A percentile compares a stretch with the other conserved stretches of the same genome.
phyloP scores from a whole-genome alignment of 202 grass and related monocot species.

The Tripidium arundinaceum region DNA sequence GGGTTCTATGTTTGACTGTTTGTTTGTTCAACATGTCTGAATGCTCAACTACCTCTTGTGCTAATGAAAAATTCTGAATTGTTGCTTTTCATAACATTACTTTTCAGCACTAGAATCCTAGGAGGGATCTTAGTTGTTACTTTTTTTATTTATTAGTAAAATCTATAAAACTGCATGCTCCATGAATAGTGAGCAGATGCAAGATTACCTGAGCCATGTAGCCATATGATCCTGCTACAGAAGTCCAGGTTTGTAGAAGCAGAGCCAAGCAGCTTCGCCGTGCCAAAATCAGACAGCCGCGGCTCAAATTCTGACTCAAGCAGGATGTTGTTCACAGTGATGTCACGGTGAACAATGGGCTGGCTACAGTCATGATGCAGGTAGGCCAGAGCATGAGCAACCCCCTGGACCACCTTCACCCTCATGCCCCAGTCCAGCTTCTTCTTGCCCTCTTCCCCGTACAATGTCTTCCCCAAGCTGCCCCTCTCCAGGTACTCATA shows the following conservation, averaged over 20 bases:
- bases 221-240: constrained; percentile 77
- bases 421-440: constrained; percentile 62
- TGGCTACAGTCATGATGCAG: constrained; percentile 68
- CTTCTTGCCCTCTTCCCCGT: constrained; percentile 54
- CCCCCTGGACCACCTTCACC: constrained; percentile 63
- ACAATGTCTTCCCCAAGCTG: constrained; percentile 61
- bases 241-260: constrained; percentile 73
- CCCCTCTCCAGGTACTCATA: constrained; percentile 78
- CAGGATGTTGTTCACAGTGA: constrained; percentile 65
- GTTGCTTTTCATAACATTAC: neutral
- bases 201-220: constrained; percentile 72
- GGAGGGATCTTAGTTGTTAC: neutral
- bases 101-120: neutral
- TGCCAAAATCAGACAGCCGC: constrained; percentile 73
- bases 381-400: constrained; percentile 77
- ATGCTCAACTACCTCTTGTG: no score
- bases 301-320: constrained; percentile 68
- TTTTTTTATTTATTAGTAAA: neutral
- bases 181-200: neutral
- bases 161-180: neutral
- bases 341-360: constrained; percentile 63
- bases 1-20: no score
- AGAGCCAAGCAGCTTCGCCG: constrained; percentile 52
- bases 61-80: neutral
- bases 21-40: no score